Percentiles rank a stretch among this genome's conserved stretches.
These are phyloP conservation scores for Melocanna baccifera DNA, from an alignment of 176 grass and related monocot species.

Conservation along the genomic window DNA sequence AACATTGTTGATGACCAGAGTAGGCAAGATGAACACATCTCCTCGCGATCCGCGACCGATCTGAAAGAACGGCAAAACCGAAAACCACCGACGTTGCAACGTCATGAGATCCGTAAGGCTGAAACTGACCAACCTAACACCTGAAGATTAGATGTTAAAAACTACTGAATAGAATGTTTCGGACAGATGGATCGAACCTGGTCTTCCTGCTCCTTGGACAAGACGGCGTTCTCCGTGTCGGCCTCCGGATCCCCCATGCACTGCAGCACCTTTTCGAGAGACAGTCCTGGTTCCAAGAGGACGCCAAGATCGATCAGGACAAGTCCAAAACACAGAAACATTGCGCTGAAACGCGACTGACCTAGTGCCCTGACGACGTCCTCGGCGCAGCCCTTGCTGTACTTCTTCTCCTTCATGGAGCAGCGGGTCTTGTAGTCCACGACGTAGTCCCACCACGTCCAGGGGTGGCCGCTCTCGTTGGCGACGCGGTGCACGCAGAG, in stretches of 20 bases:
- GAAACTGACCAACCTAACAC: neutral
- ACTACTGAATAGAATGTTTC: neutral
- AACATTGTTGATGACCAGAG: slow-evolving; percentile 88
- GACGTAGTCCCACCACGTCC: slow-evolving; percentile 97
- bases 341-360: neutral
- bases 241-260: slow-evolving; percentile 98
- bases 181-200: slow-evolving; percentile 39
- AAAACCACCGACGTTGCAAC: neutral
- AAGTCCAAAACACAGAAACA: neutral
- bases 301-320: neutral
- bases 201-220: slow-evolving; percentile 76
- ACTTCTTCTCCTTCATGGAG: slow-evolving; percentile 98
- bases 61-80: slow-evolving; percentile 18
- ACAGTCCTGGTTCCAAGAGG: neutral
- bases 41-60: slow-evolving; percentile 69
- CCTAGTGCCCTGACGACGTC: slow-evolving; percentile 55
- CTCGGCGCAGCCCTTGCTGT: slow-evolving; percentile 79
- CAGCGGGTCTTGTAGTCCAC: slow-evolving; percentile 87
- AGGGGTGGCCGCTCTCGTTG: slow-evolving; percentile 57
- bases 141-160: neutral
- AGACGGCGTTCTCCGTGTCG: slow-evolving; percentile 73
- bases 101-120: neutral
- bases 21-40: slow-evolving; percentile 92
- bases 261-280: slow-evolving; percentile 58
- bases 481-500: slow-evolving; percentile 90